Percentiles rank a stretch among this genome's conserved stretches.
phyloP scores from a whole-genome alignment of 2,329 filamentous ascomycete species.

The Penicillium sp. region DNA sequence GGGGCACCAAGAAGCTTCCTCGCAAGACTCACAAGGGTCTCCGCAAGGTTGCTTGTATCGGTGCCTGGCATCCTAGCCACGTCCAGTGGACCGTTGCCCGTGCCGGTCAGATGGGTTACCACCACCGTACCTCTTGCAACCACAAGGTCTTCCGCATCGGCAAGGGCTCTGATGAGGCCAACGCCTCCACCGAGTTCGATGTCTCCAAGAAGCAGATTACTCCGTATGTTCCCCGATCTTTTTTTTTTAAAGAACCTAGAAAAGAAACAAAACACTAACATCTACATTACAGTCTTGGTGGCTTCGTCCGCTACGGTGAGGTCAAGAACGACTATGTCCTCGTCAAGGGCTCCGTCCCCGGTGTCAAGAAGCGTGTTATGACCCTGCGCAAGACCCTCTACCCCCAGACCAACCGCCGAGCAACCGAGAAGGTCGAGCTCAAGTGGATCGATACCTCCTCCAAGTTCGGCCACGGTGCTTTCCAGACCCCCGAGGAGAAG shows the following conservation, averaged over 20 bases:
- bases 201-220: conserved; percentile 99
- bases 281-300: conserved; percentile 74
- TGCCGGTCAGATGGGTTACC: conserved; percentile 99
- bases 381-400: conserved; percentile 99
- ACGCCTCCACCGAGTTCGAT: conserved; percentile 93
- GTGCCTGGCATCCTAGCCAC: conserved; percentile 99
- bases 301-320: conserved; percentile 98
- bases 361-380: conserved; percentile 99
- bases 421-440: conserved; percentile 98
- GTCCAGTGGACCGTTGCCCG: conserved; percentile 99
- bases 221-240: conserved; percentile 72
- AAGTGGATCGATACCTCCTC: conserved; percentile 99
- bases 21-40: conserved; percentile 99
- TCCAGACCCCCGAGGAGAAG: conserved; percentile 99
- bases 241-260: no score
- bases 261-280: conserved; percentile 37
- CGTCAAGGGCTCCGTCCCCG: conserved; percentile 96
- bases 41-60: conserved; percentile 99
- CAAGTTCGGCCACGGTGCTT: conserved; percentile 99
- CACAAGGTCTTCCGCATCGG: conserved; percentile 99
- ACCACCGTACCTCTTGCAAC: conserved; percentile 99
- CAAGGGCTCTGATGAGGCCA: conserved; percentile 87
- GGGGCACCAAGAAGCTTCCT: conserved; percentile 99
- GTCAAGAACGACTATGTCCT: conserved; percentile 99
- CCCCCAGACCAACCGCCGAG: conserved; percentile 91